Evolutionary conservation across 73 alveolate species (phyloP).

Genomic region (Paramecium pentaurelia): DNA sequence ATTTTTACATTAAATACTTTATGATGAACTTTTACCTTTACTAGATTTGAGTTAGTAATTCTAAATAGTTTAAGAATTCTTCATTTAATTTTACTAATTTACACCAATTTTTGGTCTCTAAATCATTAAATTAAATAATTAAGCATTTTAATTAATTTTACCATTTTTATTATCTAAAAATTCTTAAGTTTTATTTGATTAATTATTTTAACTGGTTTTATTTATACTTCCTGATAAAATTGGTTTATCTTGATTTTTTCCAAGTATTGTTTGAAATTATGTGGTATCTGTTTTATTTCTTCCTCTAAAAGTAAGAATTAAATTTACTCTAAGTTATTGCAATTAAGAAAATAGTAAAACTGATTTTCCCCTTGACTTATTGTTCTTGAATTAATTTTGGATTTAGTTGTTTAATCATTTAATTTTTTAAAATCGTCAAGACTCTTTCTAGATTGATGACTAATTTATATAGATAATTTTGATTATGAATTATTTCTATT

Average conservation of each 20-base stretch:
- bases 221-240: neutral
- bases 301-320: neutral
- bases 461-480: neutral
- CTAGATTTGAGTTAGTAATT: neutral
- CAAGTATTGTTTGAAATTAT: neutral
- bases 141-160: neutral
- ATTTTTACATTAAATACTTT: neutral
- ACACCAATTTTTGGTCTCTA: neutral
- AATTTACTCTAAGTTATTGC: neutral
- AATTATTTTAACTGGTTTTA: neutral
- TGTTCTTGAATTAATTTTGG: neutral
- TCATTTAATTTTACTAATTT: neutral
- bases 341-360: neutral
- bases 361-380: neutral
- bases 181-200: neutral
- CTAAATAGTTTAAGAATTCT: neutral
- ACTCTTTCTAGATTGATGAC: neutral
- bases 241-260: neutral
- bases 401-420: neutral
- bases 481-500: neutral
- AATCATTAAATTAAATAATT: neutral
- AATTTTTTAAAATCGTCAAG: neutral
- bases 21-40: neutral
- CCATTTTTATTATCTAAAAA: neutral
- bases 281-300: conserved; percentile 22